Evolutionary conservation across 768 basidiomycete species (phyloP), one percentile per base, ranked within the genome.

Genomic region (Tricholoma sp.): DNA sequence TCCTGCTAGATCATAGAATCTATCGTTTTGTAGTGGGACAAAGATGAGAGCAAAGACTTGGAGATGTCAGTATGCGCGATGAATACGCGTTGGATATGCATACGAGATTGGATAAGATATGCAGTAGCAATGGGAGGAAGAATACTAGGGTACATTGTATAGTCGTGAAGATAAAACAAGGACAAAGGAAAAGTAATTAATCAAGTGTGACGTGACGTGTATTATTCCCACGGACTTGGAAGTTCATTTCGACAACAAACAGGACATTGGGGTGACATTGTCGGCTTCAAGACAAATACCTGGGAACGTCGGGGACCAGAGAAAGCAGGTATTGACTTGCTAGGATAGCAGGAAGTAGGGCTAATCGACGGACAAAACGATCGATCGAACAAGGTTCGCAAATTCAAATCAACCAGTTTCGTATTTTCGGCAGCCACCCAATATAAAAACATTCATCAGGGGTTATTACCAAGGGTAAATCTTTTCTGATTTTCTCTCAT

Each of bases 1-100:
- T 17, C 88, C 89, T 28, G 80, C 75, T 1, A 89, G 68, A 65
- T 91, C 88, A 60, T 82, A 91, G 63, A 74, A 88, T 59, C 71
- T 83, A 49, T 89, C 87, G 51, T 80, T 80, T 39, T 83, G 75
- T 56, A 76, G 79, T 2, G 88, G 89, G 4, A 89, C 82, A 56
- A 85, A 86, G 17, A 86, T 69, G 4, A 77, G 54, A 0, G 85
- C 88, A 51, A 81, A 77, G 5, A 76, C 81, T 82, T 55, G 5
- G 34, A 50, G 20, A 48, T 15, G 41, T 55, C 54, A 56, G 51
- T 55, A 8, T 51, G 24, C 1, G 48, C 18, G 34, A 49, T 47
- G 48, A 49, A 57, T 18, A 28, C 52, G 42, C 12, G 58, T 13
- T n/a, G 24, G 24, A 53, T 45, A 39, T 34, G 61, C 70, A 61